These are phyloP conservation scores for Apiospora arundinis DNA, from an alignment of 2,329 filamentous ascomycete species.

Conservation along the genomic window DNA sequence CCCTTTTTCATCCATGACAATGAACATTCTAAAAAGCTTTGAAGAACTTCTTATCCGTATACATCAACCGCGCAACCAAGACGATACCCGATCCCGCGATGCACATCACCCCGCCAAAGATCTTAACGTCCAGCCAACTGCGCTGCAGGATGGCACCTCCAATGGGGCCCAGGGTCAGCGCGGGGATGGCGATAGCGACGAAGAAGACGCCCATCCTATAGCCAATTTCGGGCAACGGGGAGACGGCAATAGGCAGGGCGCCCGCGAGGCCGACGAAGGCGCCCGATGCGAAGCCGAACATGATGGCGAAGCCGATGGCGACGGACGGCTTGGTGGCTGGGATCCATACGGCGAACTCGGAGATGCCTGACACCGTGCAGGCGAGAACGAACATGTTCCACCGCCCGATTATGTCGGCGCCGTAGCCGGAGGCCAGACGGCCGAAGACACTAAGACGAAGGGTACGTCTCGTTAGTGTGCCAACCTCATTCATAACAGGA, in stretches of 20 bases:
- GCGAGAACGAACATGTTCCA: slow-evolving; percentile 51
- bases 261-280: slow-evolving; percentile 68
- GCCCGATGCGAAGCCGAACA: slow-evolving; percentile 70
- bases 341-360: slow-evolving; percentile 50
- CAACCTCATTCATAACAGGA: no score
- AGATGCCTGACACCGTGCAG: slow-evolving; percentile 47
- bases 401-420: no score
- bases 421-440: no score
- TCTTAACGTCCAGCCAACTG: slow-evolving; percentile 61
- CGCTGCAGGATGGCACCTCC: slow-evolving; percentile 64
- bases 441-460: no score
- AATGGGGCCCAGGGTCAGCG: slow-evolving; percentile 71
- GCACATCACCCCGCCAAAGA: slow-evolving; percentile 66
- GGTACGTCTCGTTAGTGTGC: no score
- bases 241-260: slow-evolving; percentile 72
- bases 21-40: not conserved
- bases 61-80: slow-evolving; percentile 34
- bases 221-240: slow-evolving; percentile 68
- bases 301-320: slow-evolving; percentile 62
- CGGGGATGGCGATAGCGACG: slow-evolving; percentile 66
- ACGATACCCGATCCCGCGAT: slow-evolving; percentile 29
- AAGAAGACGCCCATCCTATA: slow-evolving; percentile 70
- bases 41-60: slow-evolving; percentile 35
- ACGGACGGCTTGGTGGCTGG: slow-evolving; percentile 53
- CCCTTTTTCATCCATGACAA: not conserved